Evolutionary conservation across 768 basidiomycete species (phyloP), one percentile per base, ranked within the genome.

Genomic region (Boletus patriciae): DNA sequence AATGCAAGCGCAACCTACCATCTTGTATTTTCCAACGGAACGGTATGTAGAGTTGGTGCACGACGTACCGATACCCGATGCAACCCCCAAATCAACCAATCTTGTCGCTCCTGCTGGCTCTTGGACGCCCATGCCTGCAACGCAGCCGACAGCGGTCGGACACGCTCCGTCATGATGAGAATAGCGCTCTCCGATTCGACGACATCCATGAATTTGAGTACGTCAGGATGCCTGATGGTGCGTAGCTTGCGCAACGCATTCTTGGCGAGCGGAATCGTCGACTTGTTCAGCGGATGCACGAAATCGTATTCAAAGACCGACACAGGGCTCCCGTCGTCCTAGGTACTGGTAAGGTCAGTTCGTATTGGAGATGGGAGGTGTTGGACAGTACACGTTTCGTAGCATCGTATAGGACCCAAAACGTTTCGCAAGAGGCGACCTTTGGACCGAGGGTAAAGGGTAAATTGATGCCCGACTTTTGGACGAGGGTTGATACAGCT

Each of bases 261-360:
- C 67, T 85, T 86, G 4, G 95, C 96, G 18, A 98, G 80, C 1
- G 86, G 83, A 50, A 90, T 75, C 11, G 84, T 74, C 34, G 84
- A 80, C 63, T 81, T 83, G 69, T 78, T 82, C 47, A 76, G 68
- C 12, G 80, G 73, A 40, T 88, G 82, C 62, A 81, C 83, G 43
- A 86, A 80, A 66, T 95, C 92, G 66, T 94, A 98, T 68, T 93
- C 89, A 72, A 99, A 99, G 40, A 99, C 80, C 0, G 96, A 97
- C 6, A 97, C 87, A 13, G 76, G 79, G 47, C 82, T 85, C 15
- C 85, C 84, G 68, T 98, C 97, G 66, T 98, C 97, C 96, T 98
- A 70, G 21, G 3, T 49, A 13, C 52, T 64, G 59, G 62, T 44
- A 47, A 62, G 63, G 54, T 57, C 55, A 57, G 60, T 52, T 31